Conservation (phyloP, 2,329 filamentous ascomycete species). For the Sporothrix brunneoviolacea region DNA sequence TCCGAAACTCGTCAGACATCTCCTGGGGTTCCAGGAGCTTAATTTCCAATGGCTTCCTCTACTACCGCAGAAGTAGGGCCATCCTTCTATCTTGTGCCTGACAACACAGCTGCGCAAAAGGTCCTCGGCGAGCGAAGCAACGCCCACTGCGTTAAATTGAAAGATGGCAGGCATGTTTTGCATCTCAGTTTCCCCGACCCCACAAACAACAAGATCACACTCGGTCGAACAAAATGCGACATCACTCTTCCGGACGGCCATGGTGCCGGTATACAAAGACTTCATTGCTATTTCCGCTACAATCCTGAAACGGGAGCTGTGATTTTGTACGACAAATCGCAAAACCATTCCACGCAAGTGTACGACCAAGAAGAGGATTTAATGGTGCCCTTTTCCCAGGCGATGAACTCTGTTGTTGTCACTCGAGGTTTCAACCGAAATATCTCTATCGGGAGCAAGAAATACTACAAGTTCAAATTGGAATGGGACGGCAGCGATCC, state of each 20-base stretch:
- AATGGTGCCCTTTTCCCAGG: conserved; percentile 19
- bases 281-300: conserved; percentile 22
- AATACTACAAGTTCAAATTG: conserved; percentile 23
- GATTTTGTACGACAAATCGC: conserved; percentile 22
- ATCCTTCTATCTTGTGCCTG: conserved; percentile 7
- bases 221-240: conserved; percentile 19
- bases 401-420: conserved; percentile 21
- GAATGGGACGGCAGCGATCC: conserved; percentile 20
- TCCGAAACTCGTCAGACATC: too few species aligned
- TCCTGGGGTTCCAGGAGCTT: neutral
- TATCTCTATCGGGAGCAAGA: conserved; percentile 21
- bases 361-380: conserved; percentile 16
- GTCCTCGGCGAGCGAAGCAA: neutral
- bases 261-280: conserved; percentile 18
- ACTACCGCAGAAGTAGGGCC: neutral
- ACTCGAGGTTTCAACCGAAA: conserved; percentile 22
- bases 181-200: conserved; percentile 16
- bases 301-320: conserved; percentile 22
- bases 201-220: conserved; percentile 9
- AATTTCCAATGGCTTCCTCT: neutral
- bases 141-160: neutral
- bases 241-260: conserved; percentile 20
- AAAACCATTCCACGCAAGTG: conserved; percentile 19
- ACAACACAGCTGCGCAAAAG: neutral
- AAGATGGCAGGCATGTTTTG: neutral